Conservation (phyloP, 2,329 filamentous ascomycete genomes). For the Hymenotorrendiella dingleyae region DNA sequence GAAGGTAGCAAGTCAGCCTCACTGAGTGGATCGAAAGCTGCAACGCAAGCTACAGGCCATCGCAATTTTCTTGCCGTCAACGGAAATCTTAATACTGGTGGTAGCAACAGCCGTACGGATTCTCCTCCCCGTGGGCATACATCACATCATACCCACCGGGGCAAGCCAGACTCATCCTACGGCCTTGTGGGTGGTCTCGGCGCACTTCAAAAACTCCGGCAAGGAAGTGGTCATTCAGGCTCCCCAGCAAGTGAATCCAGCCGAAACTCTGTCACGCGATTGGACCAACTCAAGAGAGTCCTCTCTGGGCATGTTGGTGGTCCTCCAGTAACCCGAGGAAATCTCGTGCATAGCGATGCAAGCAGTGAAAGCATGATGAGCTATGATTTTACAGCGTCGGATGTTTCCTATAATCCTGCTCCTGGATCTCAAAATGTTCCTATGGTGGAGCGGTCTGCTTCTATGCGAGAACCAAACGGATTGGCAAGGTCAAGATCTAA, state of each 20-base stretch:
- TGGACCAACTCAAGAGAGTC: constrained; percentile 59
- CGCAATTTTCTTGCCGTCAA: constrained; percentile 55
- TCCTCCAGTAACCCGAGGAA: constrained; percentile 33
- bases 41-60: constrained; percentile 42
- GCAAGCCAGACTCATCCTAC: constrained; percentile 27
- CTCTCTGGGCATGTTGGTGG: constrained; percentile 44
- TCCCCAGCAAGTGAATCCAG: constrained; percentile 36
- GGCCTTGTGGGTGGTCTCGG: constrained; percentile 29
- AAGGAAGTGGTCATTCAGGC: constrained; percentile 48
- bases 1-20: constrained; percentile 68
- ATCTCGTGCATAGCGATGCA: constrained; percentile 43
- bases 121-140: constrained; percentile 35
- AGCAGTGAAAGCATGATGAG: constrained; percentile 65
- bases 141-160: constrained; percentile 28
- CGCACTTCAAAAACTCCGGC: constrained; percentile 41
- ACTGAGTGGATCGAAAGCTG: constrained; percentile 66
- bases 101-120: constrained; percentile 32
- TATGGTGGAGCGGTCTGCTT: constrained; percentile 22
- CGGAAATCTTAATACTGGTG: constrained; percentile 38
- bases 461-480: constrained; percentile 21
- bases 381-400: constrained; percentile 62
- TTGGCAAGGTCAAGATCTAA: constrained; percentile 26
- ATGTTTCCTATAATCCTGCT: constrained; percentile 51
- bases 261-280: constrained; percentile 49
- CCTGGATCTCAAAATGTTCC: constrained; percentile 17